A percentile compares a stretch with the other conserved stretches of the same genome.
Conservation (phyloP, 352 stramenopile species). For the Pythium brachiatum region DNA sequence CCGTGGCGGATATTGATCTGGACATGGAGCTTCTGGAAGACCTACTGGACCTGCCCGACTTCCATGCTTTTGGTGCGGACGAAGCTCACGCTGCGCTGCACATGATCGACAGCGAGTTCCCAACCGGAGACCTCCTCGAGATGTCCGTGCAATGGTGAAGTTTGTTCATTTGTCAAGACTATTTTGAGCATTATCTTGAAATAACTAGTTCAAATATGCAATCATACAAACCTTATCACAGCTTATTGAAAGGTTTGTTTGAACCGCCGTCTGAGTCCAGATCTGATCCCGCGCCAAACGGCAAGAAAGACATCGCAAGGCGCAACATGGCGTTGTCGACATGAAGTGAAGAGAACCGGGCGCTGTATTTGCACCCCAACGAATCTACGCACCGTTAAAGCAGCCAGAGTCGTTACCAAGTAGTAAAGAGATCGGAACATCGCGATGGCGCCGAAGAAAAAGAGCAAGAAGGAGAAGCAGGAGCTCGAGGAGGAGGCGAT, state of each 20-base stretch:
- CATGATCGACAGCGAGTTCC: conserved; percentile 3
- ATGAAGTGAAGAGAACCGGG: not conserved
- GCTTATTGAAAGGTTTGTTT: not conserved
- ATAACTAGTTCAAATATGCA: not conserved
- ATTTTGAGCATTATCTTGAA: not conserved
- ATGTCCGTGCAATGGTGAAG: conserved; percentile 5
- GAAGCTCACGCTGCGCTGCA: conserved; percentile 1
- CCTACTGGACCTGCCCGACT: conserved; percentile 7
- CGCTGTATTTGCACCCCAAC: not conserved
- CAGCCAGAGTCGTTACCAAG: not conserved
- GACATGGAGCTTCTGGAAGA: conserved; percentile 14
- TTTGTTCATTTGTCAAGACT: not conserved
- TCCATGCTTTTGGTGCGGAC: not conserved
- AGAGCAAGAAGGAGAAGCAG: conserved; percentile 31
- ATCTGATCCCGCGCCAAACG: not conserved
- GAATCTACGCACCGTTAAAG: not conserved
- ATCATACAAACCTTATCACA: not conserved
- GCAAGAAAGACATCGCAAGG: not conserved
- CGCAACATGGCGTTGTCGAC: conserved; percentile 3
- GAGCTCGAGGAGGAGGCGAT: conserved; percentile 70
- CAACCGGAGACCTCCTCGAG: not conserved
- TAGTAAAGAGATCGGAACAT: not conserved
- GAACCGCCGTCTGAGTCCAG: conserved; percentile 13
- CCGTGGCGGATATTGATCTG: conserved; percentile 19
- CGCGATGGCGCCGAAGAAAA: conserved; percentile 22